Percentiles rank a stretch among this genome's conserved stretches.
Evolutionary conservation across 2,329 filamentous ascomycete species (phyloP).

Genomic region (Alternaria angustiovoidea): DNA sequence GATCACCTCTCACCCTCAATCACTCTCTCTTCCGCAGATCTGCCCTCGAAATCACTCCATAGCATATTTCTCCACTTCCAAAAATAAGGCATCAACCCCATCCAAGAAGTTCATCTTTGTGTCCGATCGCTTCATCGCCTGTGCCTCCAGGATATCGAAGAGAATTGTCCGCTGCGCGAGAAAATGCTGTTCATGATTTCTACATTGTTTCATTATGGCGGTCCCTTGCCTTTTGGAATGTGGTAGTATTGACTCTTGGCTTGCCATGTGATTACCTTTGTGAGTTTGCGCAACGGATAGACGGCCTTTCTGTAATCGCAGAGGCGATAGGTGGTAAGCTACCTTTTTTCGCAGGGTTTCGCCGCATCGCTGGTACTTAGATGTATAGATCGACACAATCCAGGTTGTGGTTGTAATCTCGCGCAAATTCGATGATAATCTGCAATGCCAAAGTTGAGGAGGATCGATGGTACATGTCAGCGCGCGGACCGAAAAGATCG

Average conservation of each 20-base stretch:
- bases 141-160: slow-evolving; percentile 6
- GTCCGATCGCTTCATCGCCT: slow-evolving; percentile 7
- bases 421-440: background rate
- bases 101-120: slow-evolving; percentile 9
- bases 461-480: background rate
- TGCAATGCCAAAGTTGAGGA: background rate
- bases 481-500: background rate
- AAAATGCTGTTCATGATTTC: background rate
- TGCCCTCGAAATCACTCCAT: slow-evolving; percentile 1
- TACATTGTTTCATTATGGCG: too few species aligned
- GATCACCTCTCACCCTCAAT: background rate
- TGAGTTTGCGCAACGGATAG: too few species aligned
- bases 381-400: background rate
- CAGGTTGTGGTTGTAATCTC: background rate
- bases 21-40: background rate
- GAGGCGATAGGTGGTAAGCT: background rate
- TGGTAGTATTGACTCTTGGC: too few species aligned
- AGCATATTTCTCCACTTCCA: background rate
- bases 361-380: background rate
- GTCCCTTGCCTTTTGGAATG: too few species aligned
- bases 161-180: background rate
- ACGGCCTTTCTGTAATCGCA: too few species aligned
- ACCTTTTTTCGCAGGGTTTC: background rate
- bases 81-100: background rate
- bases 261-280: too few species aligned